These are phyloP conservation scores for Pelargonium australe DNA, from an alignment of 441 rosid species.

Conservation along the genomic window DNA sequence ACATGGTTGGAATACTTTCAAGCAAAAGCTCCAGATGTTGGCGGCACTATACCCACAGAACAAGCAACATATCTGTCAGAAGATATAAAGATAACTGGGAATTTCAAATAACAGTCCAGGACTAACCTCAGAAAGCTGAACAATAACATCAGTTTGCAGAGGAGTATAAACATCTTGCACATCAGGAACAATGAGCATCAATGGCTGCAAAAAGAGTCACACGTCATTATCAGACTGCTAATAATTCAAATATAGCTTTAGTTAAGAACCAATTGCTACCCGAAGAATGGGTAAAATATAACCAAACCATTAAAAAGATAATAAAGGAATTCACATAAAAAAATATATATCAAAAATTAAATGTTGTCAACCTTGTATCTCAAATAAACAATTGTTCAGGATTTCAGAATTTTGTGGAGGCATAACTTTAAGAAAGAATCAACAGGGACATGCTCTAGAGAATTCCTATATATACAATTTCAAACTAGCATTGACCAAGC, in stretches of 20 bases:
- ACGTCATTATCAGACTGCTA: slow-evolving; percentile 20
- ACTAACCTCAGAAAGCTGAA: slow-evolving; percentile 75
- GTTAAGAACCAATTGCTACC: neutral
- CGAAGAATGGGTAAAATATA: neutral
- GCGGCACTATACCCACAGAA: slow-evolving; percentile 60
- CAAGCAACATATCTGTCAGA: slow-evolving; percentile 16
- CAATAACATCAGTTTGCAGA: slow-evolving; percentile 70
- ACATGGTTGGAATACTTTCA: slow-evolving; percentile 93
- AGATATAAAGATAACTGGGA: neutral
- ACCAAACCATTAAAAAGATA: neutral
- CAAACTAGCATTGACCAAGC: too few relatives aligned
- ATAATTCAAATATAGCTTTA: neutral
- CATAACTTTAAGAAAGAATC: too few relatives aligned
- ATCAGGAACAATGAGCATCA: slow-evolving; percentile 85
- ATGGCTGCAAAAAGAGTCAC: slow-evolving; percentile 48
- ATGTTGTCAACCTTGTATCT: too few relatives aligned
- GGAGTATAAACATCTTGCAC: slow-evolving; percentile 84
- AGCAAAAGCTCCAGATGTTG: slow-evolving; percentile 89
- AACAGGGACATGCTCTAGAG: too few relatives aligned
- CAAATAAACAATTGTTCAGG: too few relatives aligned
- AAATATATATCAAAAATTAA: neutral
- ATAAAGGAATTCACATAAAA: neutral
- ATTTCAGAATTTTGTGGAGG: too few relatives aligned
- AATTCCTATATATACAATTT: too few relatives aligned
- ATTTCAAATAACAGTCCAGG: slow-evolving; percentile 8